Evolutionary conservation across 441 rosid species (phyloP).

Genomic region (Mallotus japonicus): DNA sequence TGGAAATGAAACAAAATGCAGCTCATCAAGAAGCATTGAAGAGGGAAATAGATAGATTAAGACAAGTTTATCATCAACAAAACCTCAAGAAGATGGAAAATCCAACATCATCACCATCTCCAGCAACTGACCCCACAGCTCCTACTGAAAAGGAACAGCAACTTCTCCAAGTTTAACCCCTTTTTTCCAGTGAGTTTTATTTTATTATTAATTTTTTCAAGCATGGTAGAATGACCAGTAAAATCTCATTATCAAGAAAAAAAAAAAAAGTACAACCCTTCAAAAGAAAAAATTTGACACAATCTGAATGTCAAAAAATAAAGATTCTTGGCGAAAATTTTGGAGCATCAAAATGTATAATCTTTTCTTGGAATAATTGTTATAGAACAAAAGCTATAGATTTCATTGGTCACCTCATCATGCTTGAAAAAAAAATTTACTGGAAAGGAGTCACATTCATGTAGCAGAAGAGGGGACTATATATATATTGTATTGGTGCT

Average conservation of each 20-base stretch:
- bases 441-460: constrained; percentile 24
- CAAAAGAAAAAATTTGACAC: not conserved
- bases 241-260: constrained; percentile 28
- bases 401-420: not conserved
- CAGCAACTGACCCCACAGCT: constrained; percentile 28
- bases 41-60: constrained; percentile 88
- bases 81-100: constrained; percentile 56
- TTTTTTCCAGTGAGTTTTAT: not conserved
- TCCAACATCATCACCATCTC: constrained; percentile 29
- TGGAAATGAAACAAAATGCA: constrained; percentile 28
- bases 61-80: constrained; percentile 75
- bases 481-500: constrained; percentile 1
- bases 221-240: constrained; percentile 24
- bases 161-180: constrained; percentile 49
- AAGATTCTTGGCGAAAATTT: not conserved
- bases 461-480: not conserved
- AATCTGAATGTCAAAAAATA: not conserved
- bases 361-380: not conserved
- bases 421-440: constrained; percentile 14
- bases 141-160: constrained; percentile 49
- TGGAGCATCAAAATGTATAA: not conserved
- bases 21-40: constrained; percentile 92
- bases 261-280: not conserved
- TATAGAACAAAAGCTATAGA: not conserved
- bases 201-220: not conserved